Base-by-base conservation (phyloP, 805 yeast species). In the Barnettozyma salicaria region DNA sequence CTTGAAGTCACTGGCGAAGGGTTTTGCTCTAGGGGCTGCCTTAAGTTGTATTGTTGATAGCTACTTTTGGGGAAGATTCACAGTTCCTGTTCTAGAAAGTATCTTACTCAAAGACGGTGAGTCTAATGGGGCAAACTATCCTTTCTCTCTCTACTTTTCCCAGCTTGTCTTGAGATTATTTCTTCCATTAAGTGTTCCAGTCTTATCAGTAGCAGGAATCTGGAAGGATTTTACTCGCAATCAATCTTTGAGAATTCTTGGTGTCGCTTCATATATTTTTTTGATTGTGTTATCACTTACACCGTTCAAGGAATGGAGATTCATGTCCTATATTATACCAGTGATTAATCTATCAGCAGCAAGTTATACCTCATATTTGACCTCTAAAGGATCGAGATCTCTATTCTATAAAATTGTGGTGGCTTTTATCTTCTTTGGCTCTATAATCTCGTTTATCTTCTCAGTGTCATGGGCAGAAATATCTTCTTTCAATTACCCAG, bases 221-320 rank as follows among this genome's bases (percentile, higher is more conserved):
- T 58, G 55, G 38, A 54, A 56, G 24, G 66, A 60, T 33, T 59
- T 63, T 19, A 53, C 55, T 12, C 50, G 53, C 17, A 52, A 50
- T 16, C 49, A 52, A 13, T 41, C 59, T 1, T 49, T 75, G 25
- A 68, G 72, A 27, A 59, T 78, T 6, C 52, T 79, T 19, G 65
- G 73, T 2, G 41, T 72, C 13, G 64, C 86, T 1, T 62, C 82
- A 0, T 28, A 78, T 1, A 34, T 73, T 12, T 89, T 65, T 52
- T 67, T 88, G n/a, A 43, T 64, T 2, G 50, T 76, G 5, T 70
- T 88, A 71, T 87, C 96, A 0, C 56, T 80, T 35, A 92, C 84
- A 58, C 88, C 92, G 3, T 97, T 90, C 51, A 90, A 90, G 56
- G 97, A 90, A 64, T 86, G 95, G 95, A 72, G 97, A 49, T 90